Evolutionary conservation across 2,329 filamentous ascomycete species (phyloP), one percentile per base, ranked within the genome.

Genomic region (Onygena corvina): DNA sequence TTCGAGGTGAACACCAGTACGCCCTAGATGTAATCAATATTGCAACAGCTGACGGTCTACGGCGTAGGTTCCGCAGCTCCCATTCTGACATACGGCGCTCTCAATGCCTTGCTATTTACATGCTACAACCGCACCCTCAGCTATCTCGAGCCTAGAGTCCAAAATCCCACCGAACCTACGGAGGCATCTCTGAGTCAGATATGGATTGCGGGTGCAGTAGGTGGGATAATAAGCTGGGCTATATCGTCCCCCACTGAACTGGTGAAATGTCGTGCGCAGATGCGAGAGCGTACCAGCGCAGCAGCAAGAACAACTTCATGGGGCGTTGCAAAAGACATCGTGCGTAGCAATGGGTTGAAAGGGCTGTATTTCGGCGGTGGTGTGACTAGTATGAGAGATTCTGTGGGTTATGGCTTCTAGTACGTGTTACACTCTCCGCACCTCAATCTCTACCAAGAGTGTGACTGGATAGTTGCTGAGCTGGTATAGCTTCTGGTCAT

Each of bases 351-450:
- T 3, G 72, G 82, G 0, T 50, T 86, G 2, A 72, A 74, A 33
- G 89, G 88, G 0, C 66, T 95, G 18, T 95, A 94, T 62, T 76
- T 81, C 53, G 90, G 88, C 16, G 90, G 90, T 16, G 72, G 70
- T 0, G 79, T 95, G 12, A 96, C 90, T 0, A 86, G 83, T 48
- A 62, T 90, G 34, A 76, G 90, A 46, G 90, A 96, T 66, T 83
- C 83, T 51, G 77, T 95, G 49, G 90, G 90, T n/a, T 96, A 95
- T 67, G 90, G 89, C 0, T 95, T 95, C 65, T 96, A 95, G 76
- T 80, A 71, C 59, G 74, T 60, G 48, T 50, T 14, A 40, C 48
- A 51, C 35, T 53, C 48, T 35, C 50, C 34, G 35, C n/a, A n/a
- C n/a, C n/a, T n/a, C n/a, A n/a, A n/a, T n/a, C n/a, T n/a, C n/a